A percentile compares a stretch with the other conserved stretches of the same genome.
phyloP scores from a whole-genome alignment of 139 green algal species.

The Tetradesmus lagerheimii region DNA sequence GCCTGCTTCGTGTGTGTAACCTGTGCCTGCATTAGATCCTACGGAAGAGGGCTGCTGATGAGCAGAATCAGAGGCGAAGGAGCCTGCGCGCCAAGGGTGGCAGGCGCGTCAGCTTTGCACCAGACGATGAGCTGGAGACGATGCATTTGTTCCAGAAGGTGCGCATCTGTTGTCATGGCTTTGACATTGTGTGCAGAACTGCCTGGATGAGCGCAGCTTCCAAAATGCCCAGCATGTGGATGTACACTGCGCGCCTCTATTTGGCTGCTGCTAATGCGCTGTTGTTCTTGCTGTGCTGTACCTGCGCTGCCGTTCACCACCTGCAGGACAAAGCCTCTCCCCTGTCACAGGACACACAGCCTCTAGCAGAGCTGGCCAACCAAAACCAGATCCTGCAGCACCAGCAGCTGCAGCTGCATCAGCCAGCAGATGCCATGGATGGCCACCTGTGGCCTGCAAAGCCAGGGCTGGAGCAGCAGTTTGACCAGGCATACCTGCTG shows the following conservation, averaged over 20 bases:
- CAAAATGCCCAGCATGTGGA: neutral
- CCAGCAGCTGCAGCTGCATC: neutral
- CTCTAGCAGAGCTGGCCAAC: conserved; percentile 29
- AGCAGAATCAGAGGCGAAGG: conserved; percentile 44
- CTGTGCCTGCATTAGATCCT: conserved; percentile 56
- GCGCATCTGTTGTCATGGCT: neutral
- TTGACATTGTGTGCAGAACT: neutral
- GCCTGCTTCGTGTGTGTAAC: neutral
- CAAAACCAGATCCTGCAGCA: conserved; percentile 29
- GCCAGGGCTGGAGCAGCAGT: neutral
- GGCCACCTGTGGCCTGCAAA: conserved; percentile 2
- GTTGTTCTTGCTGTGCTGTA: neutral
- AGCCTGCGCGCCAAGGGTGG: conserved; percentile 56
- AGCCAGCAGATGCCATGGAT: neutral
- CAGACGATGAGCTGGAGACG: conserved; percentile 77
- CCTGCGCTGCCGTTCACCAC: neutral
- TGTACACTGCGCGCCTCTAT: neutral
- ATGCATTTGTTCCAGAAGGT: conserved; percentile 76
- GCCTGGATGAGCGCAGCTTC: neutral
- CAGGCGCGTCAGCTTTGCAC: conserved; percentile 80
- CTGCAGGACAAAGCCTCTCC: conserved; percentile 40
- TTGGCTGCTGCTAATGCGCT: neutral
- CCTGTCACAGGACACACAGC: conserved; percentile 38
- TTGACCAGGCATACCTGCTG: conserved; percentile 7
- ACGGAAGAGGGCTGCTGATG: conserved; percentile 54